Evolutionary conservation across 2,329 filamentous ascomycete genomes (phyloP).

Genomic region (Calonectria honghensis): DNA sequence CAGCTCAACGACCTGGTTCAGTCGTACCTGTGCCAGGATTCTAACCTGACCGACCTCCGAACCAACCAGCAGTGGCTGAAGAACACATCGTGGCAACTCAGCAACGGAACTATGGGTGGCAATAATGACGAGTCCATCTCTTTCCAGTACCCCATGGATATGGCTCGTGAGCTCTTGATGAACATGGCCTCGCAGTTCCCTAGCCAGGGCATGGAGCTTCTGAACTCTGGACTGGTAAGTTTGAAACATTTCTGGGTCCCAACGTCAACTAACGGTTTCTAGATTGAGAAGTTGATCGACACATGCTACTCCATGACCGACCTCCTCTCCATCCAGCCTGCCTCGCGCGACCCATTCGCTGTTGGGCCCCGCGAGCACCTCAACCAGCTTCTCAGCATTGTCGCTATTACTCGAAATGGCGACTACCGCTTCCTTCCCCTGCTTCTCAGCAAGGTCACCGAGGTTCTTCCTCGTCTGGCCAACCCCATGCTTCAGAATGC

Average conservation of each 20-base stretch:
- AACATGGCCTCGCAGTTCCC: slow-evolving; percentile 83
- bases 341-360: slow-evolving; percentile 77
- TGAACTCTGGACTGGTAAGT: slow-evolving; percentile 83
- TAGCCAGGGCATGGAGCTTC: slow-evolving; percentile 82
- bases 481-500: slow-evolving; percentile 77
- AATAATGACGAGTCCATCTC: slow-evolving; percentile 72
- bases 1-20: slow-evolving; percentile 75
- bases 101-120: slow-evolving; percentile 68
- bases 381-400: slow-evolving; percentile 79
- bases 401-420: slow-evolving; percentile 83
- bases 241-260: too few species aligned
- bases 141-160: slow-evolving; percentile 78
- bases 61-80: slow-evolving; percentile 80
- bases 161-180: slow-evolving; percentile 77
- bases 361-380: slow-evolving; percentile 84
- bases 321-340: slow-evolving; percentile 79
- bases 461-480: slow-evolving; percentile 78
- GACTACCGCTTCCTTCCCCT: slow-evolving; percentile 86
- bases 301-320: slow-evolving; percentile 84
- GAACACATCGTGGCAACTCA: slow-evolving; percentile 78
- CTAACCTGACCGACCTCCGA: slow-evolving; percentile 72
- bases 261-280: slow-evolving; percentile 38
- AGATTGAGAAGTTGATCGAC: slow-evolving; percentile 88
- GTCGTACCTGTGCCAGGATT: slow-evolving; percentile 71
- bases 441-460: slow-evolving; percentile 83